These are phyloP conservation scores for Citrullus mucosospermus DNA, from an alignment of 306 rosid genomes.

Conservation along the genomic window DNA sequence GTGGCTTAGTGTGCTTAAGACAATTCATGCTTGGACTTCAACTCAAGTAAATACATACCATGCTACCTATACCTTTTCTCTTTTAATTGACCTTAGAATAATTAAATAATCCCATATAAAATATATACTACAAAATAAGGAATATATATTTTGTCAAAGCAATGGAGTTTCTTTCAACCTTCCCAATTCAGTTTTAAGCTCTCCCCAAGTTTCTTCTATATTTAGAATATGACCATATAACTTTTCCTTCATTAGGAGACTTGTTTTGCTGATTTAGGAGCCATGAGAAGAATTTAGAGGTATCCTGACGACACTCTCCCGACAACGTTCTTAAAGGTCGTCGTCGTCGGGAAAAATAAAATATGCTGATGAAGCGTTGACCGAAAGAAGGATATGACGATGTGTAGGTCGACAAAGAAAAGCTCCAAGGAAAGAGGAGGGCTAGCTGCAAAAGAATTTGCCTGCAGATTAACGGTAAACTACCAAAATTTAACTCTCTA, in stretches of 20 bases:
- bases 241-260: too few species aligned
- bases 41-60: slow-evolving; percentile 23
- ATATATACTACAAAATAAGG: background rate
- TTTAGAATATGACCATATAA: too few species aligned
- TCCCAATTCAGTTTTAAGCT: background rate
- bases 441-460: background rate
- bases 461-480: background rate
- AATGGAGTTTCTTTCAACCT: background rate
- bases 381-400: too few species aligned
- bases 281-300: too few species aligned
- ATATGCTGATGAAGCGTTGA: too few species aligned
- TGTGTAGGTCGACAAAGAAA: too few species aligned
- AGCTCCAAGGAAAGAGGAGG: background rate
- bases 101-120: background rate
- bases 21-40: slow-evolving; percentile 27
- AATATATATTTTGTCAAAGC: background rate
- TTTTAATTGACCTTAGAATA: background rate
- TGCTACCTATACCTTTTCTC: background rate
- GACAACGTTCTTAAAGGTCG: too few species aligned
- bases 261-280: background rate
- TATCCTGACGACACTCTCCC: too few species aligned
- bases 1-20: slow-evolving; percentile 36
- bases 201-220: background rate
- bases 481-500: too few species aligned
- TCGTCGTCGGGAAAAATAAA: too few species aligned